phyloP scores from a whole-genome alignment of 768 basidiomycete species.

The Amanita thiersii region DNA sequence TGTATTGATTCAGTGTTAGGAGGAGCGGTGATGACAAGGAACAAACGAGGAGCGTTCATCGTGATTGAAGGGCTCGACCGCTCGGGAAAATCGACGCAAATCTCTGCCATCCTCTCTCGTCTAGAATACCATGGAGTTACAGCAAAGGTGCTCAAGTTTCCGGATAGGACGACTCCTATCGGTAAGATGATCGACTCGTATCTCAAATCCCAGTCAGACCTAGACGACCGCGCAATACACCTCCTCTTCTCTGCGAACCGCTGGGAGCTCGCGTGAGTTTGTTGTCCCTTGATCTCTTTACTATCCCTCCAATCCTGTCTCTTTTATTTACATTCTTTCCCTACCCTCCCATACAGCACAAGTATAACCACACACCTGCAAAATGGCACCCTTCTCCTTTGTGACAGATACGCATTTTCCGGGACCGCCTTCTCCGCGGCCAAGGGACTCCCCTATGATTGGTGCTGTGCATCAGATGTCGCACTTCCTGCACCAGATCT shows the following conservation, averaged over 20 bases:
- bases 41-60: slow-evolving; percentile 52
- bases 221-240: slow-evolving; percentile 90
- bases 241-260: slow-evolving; percentile 95
- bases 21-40: too few relatives aligned
- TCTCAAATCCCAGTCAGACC: slow-evolving; percentile 71
- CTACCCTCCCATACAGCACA: slow-evolving; percentile 27
- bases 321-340: not conserved
- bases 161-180: slow-evolving; percentile 88
- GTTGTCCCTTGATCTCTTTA: not conserved
- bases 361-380: slow-evolving; percentile 43
- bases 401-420: slow-evolving; percentile 95
- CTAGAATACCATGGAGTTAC: slow-evolving; percentile 37
- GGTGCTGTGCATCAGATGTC: slow-evolving; percentile 84
- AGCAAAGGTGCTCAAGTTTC: slow-evolving; percentile 75
- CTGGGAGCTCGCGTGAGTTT: slow-evolving; percentile 84
- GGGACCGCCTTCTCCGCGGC: slow-evolving; percentile 84
- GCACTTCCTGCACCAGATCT: slow-evolving; percentile 86
- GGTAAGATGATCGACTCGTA: slow-evolving; percentile 94
- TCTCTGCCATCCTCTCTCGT: slow-evolving; percentile 45
- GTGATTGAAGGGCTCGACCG: slow-evolving; percentile 95
- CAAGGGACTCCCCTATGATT: slow-evolving; percentile 63
- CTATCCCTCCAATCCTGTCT: not conserved
- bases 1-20: too few relatives aligned
- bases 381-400: slow-evolving; percentile 67
- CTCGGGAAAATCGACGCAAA: slow-evolving; percentile 92